These are phyloP conservation scores for Stephania cephalantha DNA, from an alignment of 164 flowering plant genomes.

Conservation along the genomic window DNA sequence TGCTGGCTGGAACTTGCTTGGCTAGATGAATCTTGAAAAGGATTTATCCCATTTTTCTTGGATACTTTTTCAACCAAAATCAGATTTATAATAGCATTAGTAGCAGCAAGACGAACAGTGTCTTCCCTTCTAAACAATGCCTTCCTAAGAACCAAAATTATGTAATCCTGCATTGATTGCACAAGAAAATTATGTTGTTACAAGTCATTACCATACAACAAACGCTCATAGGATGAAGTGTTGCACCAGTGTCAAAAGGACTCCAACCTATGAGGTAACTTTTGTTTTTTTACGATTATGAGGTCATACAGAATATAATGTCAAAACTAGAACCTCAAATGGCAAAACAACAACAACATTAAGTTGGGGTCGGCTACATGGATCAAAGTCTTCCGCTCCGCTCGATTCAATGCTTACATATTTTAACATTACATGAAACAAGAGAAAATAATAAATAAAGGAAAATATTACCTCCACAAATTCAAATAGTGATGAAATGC, in stretches of 20 bases:
- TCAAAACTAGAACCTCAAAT: not conserved
- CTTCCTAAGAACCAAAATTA: conserved; percentile 65
- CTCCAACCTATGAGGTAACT: not conserved
- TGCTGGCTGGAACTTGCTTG: conserved; percentile 93
- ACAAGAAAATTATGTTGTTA: not conserved
- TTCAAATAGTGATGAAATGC: not conserved
- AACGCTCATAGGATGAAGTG: not conserved
- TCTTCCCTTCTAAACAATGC: conserved; percentile 84
- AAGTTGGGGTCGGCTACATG: too few species aligned
- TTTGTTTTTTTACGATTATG: not conserved
- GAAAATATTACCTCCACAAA: not conserved
- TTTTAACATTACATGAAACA: too few species aligned
- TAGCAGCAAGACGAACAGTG: conserved; percentile 61
- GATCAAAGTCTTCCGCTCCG: too few species aligned
- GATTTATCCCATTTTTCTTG: conserved; percentile 30
- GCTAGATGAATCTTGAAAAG: conserved; percentile 75
- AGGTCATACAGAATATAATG: not conserved
- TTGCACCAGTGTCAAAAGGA: not conserved
- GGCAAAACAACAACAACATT: not conserved
- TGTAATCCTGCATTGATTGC: conserved; percentile 50
- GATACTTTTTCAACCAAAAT: conserved; percentile 49
- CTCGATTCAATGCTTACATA: too few species aligned
- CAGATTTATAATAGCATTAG: conserved; percentile 54
- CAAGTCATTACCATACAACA: not conserved
- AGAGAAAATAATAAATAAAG: too few species aligned